Base-by-base conservation (phyloP, 2,329 filamentous ascomycete species). In the Hypoxylon sp. region DNA sequence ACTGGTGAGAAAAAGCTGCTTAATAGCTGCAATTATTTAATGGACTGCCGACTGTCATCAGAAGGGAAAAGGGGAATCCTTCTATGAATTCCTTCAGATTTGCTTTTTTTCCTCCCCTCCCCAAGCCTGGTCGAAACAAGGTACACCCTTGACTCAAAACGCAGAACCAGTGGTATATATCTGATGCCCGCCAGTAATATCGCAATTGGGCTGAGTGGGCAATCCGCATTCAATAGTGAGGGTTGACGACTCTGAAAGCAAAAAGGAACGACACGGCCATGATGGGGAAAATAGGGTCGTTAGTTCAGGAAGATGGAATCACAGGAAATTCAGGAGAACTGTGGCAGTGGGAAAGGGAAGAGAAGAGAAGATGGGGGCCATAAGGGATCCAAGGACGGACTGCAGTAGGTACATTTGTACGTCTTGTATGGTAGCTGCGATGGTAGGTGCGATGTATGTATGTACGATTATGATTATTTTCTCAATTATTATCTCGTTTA, bases 401-500 rank as follows among this genome's bases (percentile, higher is more conserved):
- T 31, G 2, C 17, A 33, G 35, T 33, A 63, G n/a, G 37, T 65
- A 64, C 26, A 33, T 19, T 19, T 19, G 24, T 58, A 58, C 54
- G 58, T 46, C 46, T 3, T 22, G 19, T 22, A 22, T 22, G 19
- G 19, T 22, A 22, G 19, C 1, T 22, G 19, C 19, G 19, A 22
- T 22, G 19, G 19, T 1, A 22, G 1, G 19, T 22, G 19, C 19
- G 19, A 22, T 22, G n/a, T 48, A 50, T n/a, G 47, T 55, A 62
- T 48, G 64, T 63, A 67, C 33, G 59, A 62, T 64, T 67, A 70
- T 60, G 46, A 55, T 57, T n/a, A 44, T 46, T 57, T 57, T 57
- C 42, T 57, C 42, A 42, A 66, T 68, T 63, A 71, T 63, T 71
- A 66, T 70, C 67, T 70, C 67, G 67, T 70, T 70, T 70, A 70